phyloP scores from a whole-genome alignment of 2,329 filamentous ascomycete genomes.

The Esteya vermicola region DNA sequence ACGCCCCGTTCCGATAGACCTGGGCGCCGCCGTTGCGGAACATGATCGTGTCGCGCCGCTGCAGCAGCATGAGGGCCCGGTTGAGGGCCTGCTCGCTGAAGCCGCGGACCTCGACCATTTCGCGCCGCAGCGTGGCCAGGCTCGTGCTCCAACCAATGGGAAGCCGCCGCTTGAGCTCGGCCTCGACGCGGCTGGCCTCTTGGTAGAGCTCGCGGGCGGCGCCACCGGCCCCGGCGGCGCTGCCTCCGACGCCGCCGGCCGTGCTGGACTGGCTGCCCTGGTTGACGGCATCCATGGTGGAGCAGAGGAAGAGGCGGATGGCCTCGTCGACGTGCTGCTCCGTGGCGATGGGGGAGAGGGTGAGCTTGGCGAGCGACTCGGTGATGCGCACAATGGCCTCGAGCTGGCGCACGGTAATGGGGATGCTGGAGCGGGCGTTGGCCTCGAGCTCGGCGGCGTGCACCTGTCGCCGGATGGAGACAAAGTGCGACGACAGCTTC shows the following conservation, averaged over 20 bases:
- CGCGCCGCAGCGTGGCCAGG: conserved; percentile 67
- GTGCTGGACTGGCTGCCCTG: conserved; percentile 47
- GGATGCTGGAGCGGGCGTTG: conserved; percentile 82
- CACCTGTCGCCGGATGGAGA: conserved; percentile 87
- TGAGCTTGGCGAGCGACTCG: conserved; percentile 85
- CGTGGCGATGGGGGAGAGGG: conserved; percentile 71
- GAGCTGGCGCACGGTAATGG: conserved; percentile 92
- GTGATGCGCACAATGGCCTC: conserved; percentile 97
- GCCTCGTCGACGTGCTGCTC: conserved; percentile 94
- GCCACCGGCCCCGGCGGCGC: conserved; percentile 22
- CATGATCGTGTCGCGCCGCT: conserved; percentile 74
- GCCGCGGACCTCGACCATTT: conserved; percentile 84
- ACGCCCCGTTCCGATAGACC: conserved; percentile 61
- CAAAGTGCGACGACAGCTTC: conserved; percentile 93
- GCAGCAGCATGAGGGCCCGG: conserved; percentile 70
- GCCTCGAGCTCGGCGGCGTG: conserved; percentile 82
- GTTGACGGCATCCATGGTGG: conserved; percentile 94
- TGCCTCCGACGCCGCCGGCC: background rate
- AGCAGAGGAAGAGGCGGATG: conserved; percentile 89
- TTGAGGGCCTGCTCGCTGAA: conserved; percentile 81
- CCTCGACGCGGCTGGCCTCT: conserved; percentile 74
- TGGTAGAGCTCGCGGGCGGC: conserved; percentile 81
- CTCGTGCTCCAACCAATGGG: conserved; percentile 95
- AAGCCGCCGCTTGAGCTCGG: conserved; percentile 72
- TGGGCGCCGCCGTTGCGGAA: conserved; percentile 64